Percentiles rank a stretch among this genome's conserved stretches.
Evolutionary conservation across 1,139 yeast genomes (phyloP).

Genomic region (Suhomyces guaymorum): DNA sequence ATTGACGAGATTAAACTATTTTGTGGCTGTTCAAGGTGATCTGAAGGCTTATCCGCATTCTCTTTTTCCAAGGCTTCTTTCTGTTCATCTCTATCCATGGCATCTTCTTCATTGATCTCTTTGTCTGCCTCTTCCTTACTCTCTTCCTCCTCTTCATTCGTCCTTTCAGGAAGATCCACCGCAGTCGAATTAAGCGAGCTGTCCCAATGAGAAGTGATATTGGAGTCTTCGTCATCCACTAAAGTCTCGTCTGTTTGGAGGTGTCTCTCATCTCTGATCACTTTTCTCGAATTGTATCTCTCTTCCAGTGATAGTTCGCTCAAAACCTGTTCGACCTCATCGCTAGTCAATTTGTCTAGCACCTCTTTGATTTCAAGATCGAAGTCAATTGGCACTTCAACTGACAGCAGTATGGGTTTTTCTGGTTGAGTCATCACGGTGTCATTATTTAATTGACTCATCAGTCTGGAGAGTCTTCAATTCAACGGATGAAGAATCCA

Average conservation of each 20-base stretch:
- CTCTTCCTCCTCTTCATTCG: conserved; percentile 1
- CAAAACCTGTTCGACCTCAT: conserved; percentile 7
- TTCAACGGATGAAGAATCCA: neutral
- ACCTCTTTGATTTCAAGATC: neutral
- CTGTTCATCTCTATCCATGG: neutral
- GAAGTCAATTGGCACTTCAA: no score
- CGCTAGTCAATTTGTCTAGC: conserved; percentile 4
- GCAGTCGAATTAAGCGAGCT: neutral
- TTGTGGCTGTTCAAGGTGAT: no score
- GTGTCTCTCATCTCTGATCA: neutral
- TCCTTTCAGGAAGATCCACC: no score
- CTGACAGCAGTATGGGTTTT: no score
- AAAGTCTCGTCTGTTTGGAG: neutral
- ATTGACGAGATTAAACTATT: no score
- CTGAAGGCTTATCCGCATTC: no score
- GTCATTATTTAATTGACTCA: no score
- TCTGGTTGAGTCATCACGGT: no score
- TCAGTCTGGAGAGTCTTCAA: no score
- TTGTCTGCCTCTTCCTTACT: neutral
- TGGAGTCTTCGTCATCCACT: neutral
- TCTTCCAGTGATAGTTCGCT: neutral
- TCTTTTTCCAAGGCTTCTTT: neutral
- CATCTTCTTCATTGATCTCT: conserved; percentile 1
- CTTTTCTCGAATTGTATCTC: neutral
- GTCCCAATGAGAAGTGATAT: neutral